Conservation (phyloP, 768 basidiomycete genomes). For the Naganishia vishniacii region DNA sequence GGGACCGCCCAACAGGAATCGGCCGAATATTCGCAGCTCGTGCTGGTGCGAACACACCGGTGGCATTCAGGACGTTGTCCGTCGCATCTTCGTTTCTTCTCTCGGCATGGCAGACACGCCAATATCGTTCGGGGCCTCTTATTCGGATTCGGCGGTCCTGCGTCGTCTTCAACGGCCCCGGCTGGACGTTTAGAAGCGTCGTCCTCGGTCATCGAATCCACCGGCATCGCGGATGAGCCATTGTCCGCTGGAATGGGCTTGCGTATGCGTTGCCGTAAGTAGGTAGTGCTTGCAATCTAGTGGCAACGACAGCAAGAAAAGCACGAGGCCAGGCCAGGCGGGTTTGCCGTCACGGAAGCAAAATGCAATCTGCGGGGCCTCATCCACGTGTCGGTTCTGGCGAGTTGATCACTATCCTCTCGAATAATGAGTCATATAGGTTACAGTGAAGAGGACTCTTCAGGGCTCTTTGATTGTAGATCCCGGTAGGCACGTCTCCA, state of each 20-base stretch:
- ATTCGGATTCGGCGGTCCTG: neutral
- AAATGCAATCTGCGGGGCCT: neutral
- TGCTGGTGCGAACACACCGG: conserved; percentile 1
- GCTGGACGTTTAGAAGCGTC: neutral
- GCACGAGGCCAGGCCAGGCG: neutral
- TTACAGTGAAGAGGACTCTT: too few species aligned
- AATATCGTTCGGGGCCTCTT: conserved; percentile 3
- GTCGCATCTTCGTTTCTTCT: conserved; percentile 12
- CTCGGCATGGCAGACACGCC: conserved; percentile 9
- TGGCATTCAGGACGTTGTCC: conserved; percentile 6
- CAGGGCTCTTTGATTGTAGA: too few species aligned
- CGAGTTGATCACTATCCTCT: too few species aligned
- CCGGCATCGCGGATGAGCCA: neutral
- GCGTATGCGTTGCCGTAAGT: too few species aligned
- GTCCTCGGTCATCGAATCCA: neutral
- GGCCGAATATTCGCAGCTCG: conserved; percentile 1
- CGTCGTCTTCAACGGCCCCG: neutral
- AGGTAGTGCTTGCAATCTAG: too few species aligned
- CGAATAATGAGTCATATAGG: too few species aligned
- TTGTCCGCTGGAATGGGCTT: neutral
- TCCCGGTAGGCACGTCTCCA: too few species aligned
- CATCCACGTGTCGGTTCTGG: conserved; percentile 3
- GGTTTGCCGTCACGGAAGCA: too few species aligned
- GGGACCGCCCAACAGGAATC: neutral
- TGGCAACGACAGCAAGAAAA: neutral